phyloP scores from a whole-genome alignment of 2,329 filamentous ascomycete genomes.

The Ampelomyces quisqualis region DNA sequence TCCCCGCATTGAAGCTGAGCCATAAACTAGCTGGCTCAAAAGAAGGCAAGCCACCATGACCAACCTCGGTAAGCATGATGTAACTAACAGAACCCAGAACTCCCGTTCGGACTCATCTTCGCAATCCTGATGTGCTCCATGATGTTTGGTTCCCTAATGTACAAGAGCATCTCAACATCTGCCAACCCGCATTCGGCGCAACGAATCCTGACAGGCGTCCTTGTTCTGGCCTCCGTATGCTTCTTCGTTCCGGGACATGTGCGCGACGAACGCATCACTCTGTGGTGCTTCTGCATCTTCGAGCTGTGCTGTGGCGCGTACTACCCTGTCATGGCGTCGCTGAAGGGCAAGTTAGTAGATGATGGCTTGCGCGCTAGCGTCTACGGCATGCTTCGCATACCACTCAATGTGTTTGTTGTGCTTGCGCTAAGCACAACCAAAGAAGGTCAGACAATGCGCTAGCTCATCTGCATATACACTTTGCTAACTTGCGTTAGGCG shows the following conservation, averaged over 20 bases:
- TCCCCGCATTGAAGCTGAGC: constrained; percentile 52
- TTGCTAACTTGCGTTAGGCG: constrained; percentile 22
- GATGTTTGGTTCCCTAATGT: constrained; percentile 60
- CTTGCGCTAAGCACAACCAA: constrained; percentile 36
- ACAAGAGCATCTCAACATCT: constrained; percentile 44
- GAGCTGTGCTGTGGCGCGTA: constrained; percentile 61
- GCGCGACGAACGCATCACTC: constrained; percentile 50
- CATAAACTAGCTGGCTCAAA: constrained; percentile 32
- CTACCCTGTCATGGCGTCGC: constrained; percentile 57
- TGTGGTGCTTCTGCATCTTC: constrained; percentile 60
- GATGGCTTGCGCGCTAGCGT: constrained; percentile 57
- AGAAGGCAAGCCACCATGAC: constrained; percentile 21
- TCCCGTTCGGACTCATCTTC: constrained; percentile 56
- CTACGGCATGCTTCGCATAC: constrained; percentile 60
- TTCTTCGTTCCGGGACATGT: constrained; percentile 44
- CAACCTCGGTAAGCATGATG: not conserved
- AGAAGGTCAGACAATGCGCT: constrained; percentile 25
- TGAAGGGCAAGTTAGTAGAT: constrained; percentile 58
- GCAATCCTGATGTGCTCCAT: constrained; percentile 61
- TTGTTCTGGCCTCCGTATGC: constrained; percentile 30
- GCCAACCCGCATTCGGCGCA: constrained; percentile 24
- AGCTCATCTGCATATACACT: not conserved
- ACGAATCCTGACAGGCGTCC: constrained; percentile 31
- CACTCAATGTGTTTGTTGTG: constrained; percentile 52
- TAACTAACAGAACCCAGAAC: constrained; percentile 21